Evolutionary conservation across 1,284 basidiomycete genomes (phyloP), one percentile per base, ranked within the genome.

Genomic region (Omphalotus olearius): DNA sequence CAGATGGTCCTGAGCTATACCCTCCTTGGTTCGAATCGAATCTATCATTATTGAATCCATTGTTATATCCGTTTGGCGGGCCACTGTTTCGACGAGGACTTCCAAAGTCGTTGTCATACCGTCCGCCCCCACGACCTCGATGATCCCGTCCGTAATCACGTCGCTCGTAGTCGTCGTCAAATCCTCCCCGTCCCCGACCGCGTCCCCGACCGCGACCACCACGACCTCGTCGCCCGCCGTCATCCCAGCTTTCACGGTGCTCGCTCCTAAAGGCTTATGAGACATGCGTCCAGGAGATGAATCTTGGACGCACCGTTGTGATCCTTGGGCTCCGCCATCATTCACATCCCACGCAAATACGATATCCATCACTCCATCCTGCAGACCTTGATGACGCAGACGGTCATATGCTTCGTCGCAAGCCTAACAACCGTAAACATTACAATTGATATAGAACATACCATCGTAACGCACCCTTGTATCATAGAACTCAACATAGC

Each of bases 401-500:
- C 82, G 76, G 60, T 97, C 91, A 59, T 84, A 83, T 0, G 95
- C 90, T 59, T 88, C 82, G 33, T 82, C 83, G 55, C 83, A 88
- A 42, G 82, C 85, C 88, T 85, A 60, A 52, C 54, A 44, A 7
- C 3, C 11, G 20, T 23, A 2, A 56, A 60, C 49, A 55, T 54
- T 14, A 52, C 50, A 45, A 51, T 54, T 45, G 59, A 26, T 59
- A 45, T 4, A 28, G 4, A 23, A 2, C 20, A 25, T 13, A 13
- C 11, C 6, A 16, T 49, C 64, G 16, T 3, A 14, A 60, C 80
- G 66, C 56, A 88, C 92, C 63, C 93, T 74, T 40, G 80, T 89
- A 64, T 97, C 93, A 64, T 86, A 97, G 63, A 83, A 94, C 65
- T 97, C 93, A 11, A 97, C 85, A 57, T 91, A 83, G 52, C 87